phyloP scores from a whole-genome alignment of 108 stramenopile species.

The Cyclotella cryptica region DNA sequence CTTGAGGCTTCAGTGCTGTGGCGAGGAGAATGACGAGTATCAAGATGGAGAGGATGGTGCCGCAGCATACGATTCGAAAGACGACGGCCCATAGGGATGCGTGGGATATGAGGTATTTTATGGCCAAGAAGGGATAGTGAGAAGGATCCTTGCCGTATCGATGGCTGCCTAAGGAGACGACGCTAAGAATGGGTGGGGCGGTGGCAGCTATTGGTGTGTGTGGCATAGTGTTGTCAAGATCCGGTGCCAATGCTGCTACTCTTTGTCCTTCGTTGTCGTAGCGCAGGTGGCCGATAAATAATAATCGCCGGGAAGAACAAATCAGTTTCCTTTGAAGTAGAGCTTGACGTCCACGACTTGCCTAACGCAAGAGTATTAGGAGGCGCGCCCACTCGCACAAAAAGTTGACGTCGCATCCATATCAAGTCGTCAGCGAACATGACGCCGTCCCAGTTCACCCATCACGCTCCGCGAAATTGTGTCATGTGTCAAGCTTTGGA shows the following conservation, averaged over 20 bases:
- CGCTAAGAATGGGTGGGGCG: conserved; percentile 9
- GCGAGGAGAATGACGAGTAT: conserved; percentile 36
- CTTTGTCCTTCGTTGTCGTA: too few species aligned
- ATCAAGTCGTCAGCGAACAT: too few species aligned
- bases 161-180: conserved; percentile 12
- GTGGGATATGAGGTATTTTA: conserved; percentile 31
- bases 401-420: too few species aligned
- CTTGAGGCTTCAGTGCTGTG: conserved; percentile 39
- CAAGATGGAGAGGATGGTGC: conserved; percentile 21
- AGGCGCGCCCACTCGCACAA: too few species aligned
- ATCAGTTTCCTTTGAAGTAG: too few species aligned
- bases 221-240: background rate
- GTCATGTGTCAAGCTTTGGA: too few species aligned
- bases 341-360: too few species aligned
- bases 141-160: conserved; percentile 43
- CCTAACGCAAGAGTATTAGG: too few species aligned
- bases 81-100: conserved; percentile 26
- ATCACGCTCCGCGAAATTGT: too few species aligned
- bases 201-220: background rate
- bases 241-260: background rate
- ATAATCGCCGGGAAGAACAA: too few species aligned
- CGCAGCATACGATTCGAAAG: conserved; percentile 32
- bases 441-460: too few species aligned
- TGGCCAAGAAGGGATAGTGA: conserved; percentile 34
- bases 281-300: too few species aligned